phyloP scores from a whole-genome alignment of 768 basidiomycete species.

The Filobasidium floriforme region DNA sequence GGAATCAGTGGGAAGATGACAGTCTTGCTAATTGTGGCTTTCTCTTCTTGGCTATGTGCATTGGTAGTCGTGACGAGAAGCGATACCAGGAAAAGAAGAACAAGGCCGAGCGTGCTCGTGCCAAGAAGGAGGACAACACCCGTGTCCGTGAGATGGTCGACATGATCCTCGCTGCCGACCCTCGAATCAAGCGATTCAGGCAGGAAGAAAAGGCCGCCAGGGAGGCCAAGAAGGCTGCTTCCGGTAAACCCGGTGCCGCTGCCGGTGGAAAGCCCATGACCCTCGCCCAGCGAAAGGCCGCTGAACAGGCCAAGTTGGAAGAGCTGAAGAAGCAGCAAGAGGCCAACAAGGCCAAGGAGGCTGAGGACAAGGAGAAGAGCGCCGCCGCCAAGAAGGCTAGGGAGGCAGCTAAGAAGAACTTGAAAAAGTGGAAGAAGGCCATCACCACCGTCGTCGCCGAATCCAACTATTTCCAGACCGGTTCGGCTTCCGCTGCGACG shows the following conservation, averaged over 20 bases:
- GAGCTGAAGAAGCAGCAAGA: slow-evolving; percentile 54
- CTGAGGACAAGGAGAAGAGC: slow-evolving; percentile 42
- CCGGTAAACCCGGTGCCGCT: slow-evolving; percentile 31
- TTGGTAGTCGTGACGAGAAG: slow-evolving; percentile 84
- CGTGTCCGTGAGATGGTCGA: slow-evolving; percentile 82
- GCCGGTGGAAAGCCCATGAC: slow-evolving; percentile 37
- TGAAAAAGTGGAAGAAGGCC: slow-evolving; percentile 62
- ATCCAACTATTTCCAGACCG: slow-evolving; percentile 48
- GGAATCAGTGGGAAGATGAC: too few relatives aligned
- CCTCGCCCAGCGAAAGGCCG: slow-evolving; percentile 50
- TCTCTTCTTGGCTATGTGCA: neutral
- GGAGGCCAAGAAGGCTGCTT: slow-evolving; percentile 72
- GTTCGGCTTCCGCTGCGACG: slow-evolving; percentile 42
- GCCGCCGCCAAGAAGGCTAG: slow-evolving; percentile 60
- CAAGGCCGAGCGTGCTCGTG: slow-evolving; percentile 86
- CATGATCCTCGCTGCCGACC: slow-evolving; percentile 69
- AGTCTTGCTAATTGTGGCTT: neutral
- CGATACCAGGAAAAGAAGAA: slow-evolving; percentile 99
- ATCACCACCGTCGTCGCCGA: slow-evolving; percentile 45
- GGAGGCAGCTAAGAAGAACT: slow-evolving; percentile 53
- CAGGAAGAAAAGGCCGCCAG: slow-evolving; percentile 90
- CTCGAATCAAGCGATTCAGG: slow-evolving; percentile 94
- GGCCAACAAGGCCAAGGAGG: slow-evolving; percentile 54
- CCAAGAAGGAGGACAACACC: slow-evolving; percentile 95
- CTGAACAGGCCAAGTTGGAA: slow-evolving; percentile 51